These are phyloP conservation scores for Aureobasidium mangrovei DNA, from an alignment of 2,329 filamentous ascomycete genomes.

Conservation along the genomic window DNA sequence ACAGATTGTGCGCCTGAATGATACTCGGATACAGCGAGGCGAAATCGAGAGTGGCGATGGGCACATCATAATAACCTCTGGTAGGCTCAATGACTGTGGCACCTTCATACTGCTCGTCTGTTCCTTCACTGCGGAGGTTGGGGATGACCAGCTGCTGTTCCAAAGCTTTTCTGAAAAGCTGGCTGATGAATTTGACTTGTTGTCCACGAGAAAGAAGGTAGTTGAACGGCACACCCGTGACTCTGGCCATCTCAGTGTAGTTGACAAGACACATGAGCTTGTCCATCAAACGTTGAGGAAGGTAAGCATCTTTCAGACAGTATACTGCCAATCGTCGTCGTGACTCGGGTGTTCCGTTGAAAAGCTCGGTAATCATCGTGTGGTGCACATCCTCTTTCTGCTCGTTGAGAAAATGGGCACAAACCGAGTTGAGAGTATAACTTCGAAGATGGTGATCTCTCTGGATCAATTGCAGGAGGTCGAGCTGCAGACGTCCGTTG, in stretches of 20 bases:
- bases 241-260: slow-evolving; percentile 98
- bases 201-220: slow-evolving; percentile 85
- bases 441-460: slow-evolving; percentile 90
- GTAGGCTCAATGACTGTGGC: slow-evolving; percentile 96
- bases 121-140: slow-evolving; percentile 60
- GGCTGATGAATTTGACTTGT: slow-evolving; percentile 95
- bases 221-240: slow-evolving; percentile 97
- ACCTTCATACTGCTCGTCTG: slow-evolving; percentile 90
- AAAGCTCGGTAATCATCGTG: slow-evolving; percentile 97
- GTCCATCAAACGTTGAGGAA: slow-evolving; percentile 90
- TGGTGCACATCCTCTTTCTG: slow-evolving; percentile 99
- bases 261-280: slow-evolving; percentile 98
- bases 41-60: slow-evolving; percentile 95
- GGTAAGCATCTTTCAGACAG: slow-evolving; percentile 93
- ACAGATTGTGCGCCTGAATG: slow-evolving; percentile 96
- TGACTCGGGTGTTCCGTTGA: slow-evolving; percentile 92
- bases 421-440: slow-evolving; percentile 95
- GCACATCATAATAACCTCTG: slow-evolving; percentile 87
- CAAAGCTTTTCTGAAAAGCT: slow-evolving; percentile 87
- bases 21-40: slow-evolving; percentile 97
- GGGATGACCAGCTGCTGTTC: slow-evolving; percentile 93
- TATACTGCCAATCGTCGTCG: slow-evolving; percentile 85
- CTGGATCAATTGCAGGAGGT: slow-evolving; percentile 89
- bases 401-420: slow-evolving; percentile 86
- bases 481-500: slow-evolving; percentile 84